Conservation (phyloP, 2,329 filamentous ascomycete genomes). For the Talaromyces piceae region DNA sequence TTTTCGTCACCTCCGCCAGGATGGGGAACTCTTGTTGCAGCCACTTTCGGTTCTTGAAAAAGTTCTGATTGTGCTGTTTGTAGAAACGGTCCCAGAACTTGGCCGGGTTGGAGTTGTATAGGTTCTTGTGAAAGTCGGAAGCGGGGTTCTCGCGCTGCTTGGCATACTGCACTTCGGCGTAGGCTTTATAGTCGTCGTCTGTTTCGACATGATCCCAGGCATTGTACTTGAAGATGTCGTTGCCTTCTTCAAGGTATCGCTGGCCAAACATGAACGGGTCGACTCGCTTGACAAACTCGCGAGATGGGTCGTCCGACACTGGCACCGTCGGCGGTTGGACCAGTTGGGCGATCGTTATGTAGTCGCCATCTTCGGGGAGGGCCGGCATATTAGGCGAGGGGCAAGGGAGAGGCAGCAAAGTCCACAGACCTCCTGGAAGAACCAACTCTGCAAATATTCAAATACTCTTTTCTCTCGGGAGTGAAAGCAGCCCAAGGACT, state of each 20-base stretch:
- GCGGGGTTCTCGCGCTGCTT: conserved; percentile 82
- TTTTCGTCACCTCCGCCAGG: conserved; percentile 64
- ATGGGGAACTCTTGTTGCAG: conserved; percentile 91
- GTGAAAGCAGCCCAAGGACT: background rate
- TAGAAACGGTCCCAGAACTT: conserved; percentile 99
- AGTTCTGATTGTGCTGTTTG: conserved; percentile 93
- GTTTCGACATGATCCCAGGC: conserved; percentile 98
- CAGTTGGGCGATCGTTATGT: conserved; percentile 31
- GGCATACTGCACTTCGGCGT: conserved; percentile 74
- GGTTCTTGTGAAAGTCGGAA: conserved; percentile 82
- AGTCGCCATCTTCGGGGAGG: conserved; percentile 20
- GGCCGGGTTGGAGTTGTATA: conserved; percentile 83
- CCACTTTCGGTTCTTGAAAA: conserved; percentile 99
- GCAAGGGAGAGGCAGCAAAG: background rate
- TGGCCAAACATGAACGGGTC: conserved; percentile 96
- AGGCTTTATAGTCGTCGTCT: conserved; percentile 79
- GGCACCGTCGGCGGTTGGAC: conserved; percentile 43
- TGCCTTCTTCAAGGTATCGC: conserved; percentile 71
- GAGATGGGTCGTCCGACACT: conserved; percentile 53
- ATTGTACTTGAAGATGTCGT: conserved; percentile 95
- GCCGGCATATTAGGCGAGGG: conserved; percentile 11
- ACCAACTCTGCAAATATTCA: no score
- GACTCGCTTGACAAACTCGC: conserved; percentile 72
- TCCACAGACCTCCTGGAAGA: no score
- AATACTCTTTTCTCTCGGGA: background rate